Percentiles rank a stretch among this genome's conserved stretches.
These are phyloP conservation scores for Cladosporium phlei DNA, from an alignment of 2,329 filamentous ascomycete species.

Conservation along the genomic window DNA sequence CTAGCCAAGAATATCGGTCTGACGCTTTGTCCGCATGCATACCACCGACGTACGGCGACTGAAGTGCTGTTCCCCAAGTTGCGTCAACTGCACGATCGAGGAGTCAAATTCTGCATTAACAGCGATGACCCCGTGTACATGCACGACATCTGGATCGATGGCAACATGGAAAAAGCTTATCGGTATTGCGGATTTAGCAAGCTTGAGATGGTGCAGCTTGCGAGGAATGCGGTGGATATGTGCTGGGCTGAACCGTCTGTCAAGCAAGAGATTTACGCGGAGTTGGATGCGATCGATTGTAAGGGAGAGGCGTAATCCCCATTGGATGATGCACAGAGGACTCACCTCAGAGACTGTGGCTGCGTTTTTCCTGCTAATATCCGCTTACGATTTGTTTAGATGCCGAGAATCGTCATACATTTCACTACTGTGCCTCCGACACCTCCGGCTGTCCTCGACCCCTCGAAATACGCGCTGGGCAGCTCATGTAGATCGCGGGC, in stretches of 20 bases:
- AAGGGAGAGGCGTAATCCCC: too few species aligned
- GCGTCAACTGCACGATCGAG: not conserved
- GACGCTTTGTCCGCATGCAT: not conserved
- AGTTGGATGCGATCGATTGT: not conserved
- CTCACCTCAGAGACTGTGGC: too few species aligned
- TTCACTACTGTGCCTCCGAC: too few species aligned
- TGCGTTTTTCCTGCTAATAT: too few species aligned
- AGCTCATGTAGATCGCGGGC: too few species aligned
- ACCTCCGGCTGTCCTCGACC: too few species aligned
- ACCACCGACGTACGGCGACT: not conserved
- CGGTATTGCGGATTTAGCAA: not conserved
- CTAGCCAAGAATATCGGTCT: not conserved
- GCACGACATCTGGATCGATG: slow-evolving; percentile 1
- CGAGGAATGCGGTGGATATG: not conserved
- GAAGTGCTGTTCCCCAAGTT: slow-evolving; percentile 1
- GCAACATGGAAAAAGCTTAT: slow-evolving; percentile 3
- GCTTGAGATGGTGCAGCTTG: not conserved
- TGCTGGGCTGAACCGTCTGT: not conserved
- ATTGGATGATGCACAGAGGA: too few species aligned
- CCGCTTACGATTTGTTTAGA: too few species aligned
- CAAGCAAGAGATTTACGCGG: not conserved
- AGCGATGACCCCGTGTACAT: slow-evolving; percentile 3
- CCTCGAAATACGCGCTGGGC: too few species aligned
- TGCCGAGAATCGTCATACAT: too few species aligned
- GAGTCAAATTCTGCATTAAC: not conserved